A percentile compares a stretch with the other conserved stretches of the same genome.
These are phyloP conservation scores for Cokeromyces recurvatus DNA, from an alignment of 371 early-diverging fungal species.

Conservation along the genomic window DNA sequence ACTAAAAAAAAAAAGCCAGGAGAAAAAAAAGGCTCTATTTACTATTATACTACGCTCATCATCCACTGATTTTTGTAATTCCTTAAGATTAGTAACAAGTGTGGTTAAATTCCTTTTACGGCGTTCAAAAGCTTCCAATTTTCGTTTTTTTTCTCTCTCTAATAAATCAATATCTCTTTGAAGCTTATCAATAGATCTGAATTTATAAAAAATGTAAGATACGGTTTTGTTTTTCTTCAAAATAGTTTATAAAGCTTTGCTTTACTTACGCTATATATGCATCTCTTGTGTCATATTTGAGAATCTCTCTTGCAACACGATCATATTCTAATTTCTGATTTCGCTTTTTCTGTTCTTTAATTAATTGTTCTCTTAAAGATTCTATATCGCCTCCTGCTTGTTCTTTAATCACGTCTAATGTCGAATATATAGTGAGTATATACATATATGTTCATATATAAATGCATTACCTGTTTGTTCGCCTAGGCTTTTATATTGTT, in stretches of 20 bases:
- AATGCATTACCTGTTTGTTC: constrained; percentile 29
- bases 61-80: constrained; percentile 29
- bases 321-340: constrained; percentile 56
- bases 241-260: no score
- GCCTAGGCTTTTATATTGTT: constrained; percentile 34
- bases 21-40: no score
- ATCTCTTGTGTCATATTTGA: constrained; percentile 40
- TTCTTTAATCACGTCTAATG: constrained; percentile 22
- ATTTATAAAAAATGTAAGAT: not conserved
- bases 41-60: constrained; percentile 31
- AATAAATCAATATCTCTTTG: constrained; percentile 35
- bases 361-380: constrained; percentile 38
- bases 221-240: not conserved
- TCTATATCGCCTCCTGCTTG: constrained; percentile 34
- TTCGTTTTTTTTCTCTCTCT: constrained; percentile 28
- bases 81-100: constrained; percentile 23
- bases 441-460: not conserved
- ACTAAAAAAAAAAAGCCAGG: not conserved
- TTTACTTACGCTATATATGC: constrained; percentile 45
- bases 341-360: constrained; percentile 39
- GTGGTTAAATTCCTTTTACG: constrained; percentile 25
- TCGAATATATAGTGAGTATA: not conserved
- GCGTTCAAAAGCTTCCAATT: constrained; percentile 19
- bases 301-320: constrained; percentile 48
- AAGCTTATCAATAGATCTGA: constrained; percentile 31